Evolutionary conservation across 192 early-diverging fungal species (phyloP).

Genomic region (Spizellomyces sp.): DNA sequence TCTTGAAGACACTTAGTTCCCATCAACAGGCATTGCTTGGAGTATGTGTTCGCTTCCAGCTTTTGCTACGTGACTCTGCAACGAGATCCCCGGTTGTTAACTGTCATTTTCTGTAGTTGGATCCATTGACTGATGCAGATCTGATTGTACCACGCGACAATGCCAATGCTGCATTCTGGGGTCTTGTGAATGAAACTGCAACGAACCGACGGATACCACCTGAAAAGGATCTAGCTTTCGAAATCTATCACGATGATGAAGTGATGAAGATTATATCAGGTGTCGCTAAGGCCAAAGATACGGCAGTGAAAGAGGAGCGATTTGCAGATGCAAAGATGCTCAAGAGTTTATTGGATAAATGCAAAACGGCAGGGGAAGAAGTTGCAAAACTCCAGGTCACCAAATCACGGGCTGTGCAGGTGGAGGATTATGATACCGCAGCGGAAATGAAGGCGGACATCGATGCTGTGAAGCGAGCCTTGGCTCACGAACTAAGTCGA

Average conservation of each 20-base stretch:
- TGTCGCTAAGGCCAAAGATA: neutral
- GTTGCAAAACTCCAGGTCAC: slow-evolving; percentile 53
- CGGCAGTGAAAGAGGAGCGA: slow-evolving; percentile 53
- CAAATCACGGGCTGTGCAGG: slow-evolving; percentile 62
- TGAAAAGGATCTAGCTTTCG: slow-evolving; percentile 22
- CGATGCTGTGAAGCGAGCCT: neutral
- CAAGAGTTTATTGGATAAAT: slow-evolving; percentile 53
- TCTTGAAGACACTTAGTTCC: slow-evolving; percentile 12
- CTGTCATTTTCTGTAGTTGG: slow-evolving; percentile 9
- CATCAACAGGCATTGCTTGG: slow-evolving; percentile 24
- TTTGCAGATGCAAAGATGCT: slow-evolving; percentile 65
- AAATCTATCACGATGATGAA: slow-evolving; percentile 37
- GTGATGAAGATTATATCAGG: neutral
- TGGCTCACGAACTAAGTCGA: neutral
- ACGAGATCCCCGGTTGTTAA: neutral
- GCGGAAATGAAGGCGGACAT: slow-evolving; percentile 66
- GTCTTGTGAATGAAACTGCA: slow-evolving; percentile 20
- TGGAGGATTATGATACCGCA: slow-evolving; percentile 78
- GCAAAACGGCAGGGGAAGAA: slow-evolving; percentile 50
- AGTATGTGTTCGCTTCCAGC: slow-evolving; percentile 9
- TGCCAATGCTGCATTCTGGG: slow-evolving; percentile 37
- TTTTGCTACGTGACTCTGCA: neutral
- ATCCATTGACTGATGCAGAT: slow-evolving; percentile 22
- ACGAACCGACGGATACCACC: slow-evolving; percentile 24
- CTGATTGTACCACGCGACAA: slow-evolving; percentile 11